A percentile compares a stretch with the other conserved stretches of the same genome.
Evolutionary conservation across 2,329 filamentous ascomycete genomes (phyloP).

Genomic region (Didymellaceae sp.): DNA sequence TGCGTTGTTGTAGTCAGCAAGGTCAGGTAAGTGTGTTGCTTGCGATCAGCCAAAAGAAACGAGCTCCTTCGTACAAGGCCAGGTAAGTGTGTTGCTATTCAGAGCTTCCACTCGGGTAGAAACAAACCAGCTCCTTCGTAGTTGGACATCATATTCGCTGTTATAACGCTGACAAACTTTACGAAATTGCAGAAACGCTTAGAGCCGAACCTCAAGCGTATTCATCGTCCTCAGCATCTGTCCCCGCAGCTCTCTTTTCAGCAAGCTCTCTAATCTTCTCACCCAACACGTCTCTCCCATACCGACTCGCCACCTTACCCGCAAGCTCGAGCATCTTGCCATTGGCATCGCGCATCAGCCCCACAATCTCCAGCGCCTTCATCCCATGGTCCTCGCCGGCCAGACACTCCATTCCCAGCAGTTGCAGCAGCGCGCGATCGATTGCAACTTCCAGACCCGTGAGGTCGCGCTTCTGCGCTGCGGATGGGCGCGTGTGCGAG

Average conservation of each 20-base stretch:
- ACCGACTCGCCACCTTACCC: constrained; percentile 85
- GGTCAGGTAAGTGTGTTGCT: no score
- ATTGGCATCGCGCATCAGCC: constrained; percentile 80
- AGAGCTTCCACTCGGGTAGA: no score
- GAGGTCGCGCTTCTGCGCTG: constrained; percentile 70
- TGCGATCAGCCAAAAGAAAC: no score
- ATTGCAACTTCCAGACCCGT: constrained; percentile 79
- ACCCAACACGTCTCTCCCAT: constrained; percentile 77
- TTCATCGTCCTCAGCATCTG: constrained; percentile 58
- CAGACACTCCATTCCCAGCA: constrained; percentile 87
- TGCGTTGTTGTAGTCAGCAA: no score
- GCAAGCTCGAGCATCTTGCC: constrained; percentile 93
- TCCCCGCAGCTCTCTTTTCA: constrained; percentile 69
- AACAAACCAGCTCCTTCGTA: no score
- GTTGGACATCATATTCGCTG: no score
- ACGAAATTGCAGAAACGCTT: not conserved
- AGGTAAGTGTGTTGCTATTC: no score
- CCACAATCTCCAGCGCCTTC: constrained; percentile 90
- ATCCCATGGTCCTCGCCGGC: constrained; percentile 93
- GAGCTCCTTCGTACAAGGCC: no score
- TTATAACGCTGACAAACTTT: no score
- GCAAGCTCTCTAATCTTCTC: constrained; percentile 90
- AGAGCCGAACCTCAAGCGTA: constrained; percentile 4
- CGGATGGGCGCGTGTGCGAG: constrained; percentile 68
- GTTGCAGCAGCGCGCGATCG: constrained; percentile 87